A percentile compares a stretch with the other conserved stretches of the same genome.
phyloP scores from a whole-genome alignment of 106 monocot genomes.

The Gastrodia elata region DNA sequence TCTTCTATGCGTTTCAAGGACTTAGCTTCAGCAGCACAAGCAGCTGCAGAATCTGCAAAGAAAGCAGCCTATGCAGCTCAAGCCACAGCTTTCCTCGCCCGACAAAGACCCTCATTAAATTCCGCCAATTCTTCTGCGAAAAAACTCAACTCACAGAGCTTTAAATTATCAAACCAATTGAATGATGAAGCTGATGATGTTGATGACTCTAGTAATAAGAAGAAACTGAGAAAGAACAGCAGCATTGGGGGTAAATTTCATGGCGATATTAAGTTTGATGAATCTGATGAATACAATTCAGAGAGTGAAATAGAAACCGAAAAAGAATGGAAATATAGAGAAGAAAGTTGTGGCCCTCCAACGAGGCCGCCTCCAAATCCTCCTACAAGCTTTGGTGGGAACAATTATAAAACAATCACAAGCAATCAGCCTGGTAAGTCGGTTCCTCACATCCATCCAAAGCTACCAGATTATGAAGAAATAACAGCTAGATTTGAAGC shows the following conservation, averaged over 20 bases:
- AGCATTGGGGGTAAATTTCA: conserved; percentile 8
- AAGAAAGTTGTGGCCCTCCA: conserved; percentile 25
- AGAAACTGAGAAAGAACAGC: conserved; percentile 26
- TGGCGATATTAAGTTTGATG: conserved; percentile 71
- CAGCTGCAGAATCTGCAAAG: conserved; percentile 59
- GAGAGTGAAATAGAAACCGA: conserved; percentile 30
- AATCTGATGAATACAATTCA: conserved; percentile 66
- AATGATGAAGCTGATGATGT: conserved; percentile 17
- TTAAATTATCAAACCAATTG: conserved; percentile 1
- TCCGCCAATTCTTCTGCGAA: conserved; percentile 7
- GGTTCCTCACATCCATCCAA: conserved; percentile 65
- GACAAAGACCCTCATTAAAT: conserved; percentile 24
- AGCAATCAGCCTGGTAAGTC: conserved; percentile 1
- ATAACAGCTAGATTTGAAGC: conserved; percentile 75
- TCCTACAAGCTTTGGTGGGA: background rate
- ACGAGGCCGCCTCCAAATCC: conserved; percentile 14
- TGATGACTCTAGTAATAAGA: conserved; percentile 14
- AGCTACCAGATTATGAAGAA: conserved; percentile 76
- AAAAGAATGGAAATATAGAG: background rate
- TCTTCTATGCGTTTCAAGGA: conserved; percentile 40
- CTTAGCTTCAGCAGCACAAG: conserved; percentile 55
- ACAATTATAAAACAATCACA: background rate
- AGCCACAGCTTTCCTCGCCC: conserved; percentile 51
- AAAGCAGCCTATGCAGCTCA: conserved; percentile 55
- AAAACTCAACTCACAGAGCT: conserved; percentile 24